phyloP scores from a whole-genome alignment of 805 yeast species.

The Saccharomyces mikatae region DNA sequence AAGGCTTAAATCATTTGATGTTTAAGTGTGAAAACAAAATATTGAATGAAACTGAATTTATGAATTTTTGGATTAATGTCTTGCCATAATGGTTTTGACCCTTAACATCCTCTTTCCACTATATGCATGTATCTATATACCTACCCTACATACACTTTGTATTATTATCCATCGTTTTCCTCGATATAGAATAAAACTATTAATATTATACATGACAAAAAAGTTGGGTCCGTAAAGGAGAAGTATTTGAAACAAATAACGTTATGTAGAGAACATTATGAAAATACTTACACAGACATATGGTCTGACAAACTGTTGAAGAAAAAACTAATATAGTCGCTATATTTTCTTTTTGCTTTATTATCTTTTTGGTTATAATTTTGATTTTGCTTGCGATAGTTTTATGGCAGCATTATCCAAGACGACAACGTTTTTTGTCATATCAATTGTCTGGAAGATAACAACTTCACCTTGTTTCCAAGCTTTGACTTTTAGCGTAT shows the following conservation, averaged over 20 bases:
- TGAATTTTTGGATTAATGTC: conserved; percentile 29
- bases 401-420: conserved; percentile 84
- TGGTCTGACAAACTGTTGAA: neutral
- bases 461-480: conserved; percentile 70
- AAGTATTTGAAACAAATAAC: neutral
- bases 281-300: neutral
- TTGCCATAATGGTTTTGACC: conserved; percentile 15
- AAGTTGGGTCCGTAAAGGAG: neutral
- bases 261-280: neutral
- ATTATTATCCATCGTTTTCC: neutral
- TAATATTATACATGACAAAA: neutral
- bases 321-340: neutral
- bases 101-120: neutral
- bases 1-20: conserved; percentile 27
- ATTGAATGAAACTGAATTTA: conserved; percentile 11
- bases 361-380: conserved; percentile 15
- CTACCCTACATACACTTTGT: neutral
- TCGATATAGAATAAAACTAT: neutral
- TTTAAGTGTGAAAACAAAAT: conserved; percentile 15
- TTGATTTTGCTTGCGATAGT: conserved; percentile 31
- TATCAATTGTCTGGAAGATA: conserved; percentile 72
- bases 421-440: conserved; percentile 70
- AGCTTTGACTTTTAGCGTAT: conserved; percentile 66
- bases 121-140: neutral
- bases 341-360: neutral